Conservation (phyloP, 495 filamentous ascomycete genomes). For the Rusavskia elegans region DNA sequence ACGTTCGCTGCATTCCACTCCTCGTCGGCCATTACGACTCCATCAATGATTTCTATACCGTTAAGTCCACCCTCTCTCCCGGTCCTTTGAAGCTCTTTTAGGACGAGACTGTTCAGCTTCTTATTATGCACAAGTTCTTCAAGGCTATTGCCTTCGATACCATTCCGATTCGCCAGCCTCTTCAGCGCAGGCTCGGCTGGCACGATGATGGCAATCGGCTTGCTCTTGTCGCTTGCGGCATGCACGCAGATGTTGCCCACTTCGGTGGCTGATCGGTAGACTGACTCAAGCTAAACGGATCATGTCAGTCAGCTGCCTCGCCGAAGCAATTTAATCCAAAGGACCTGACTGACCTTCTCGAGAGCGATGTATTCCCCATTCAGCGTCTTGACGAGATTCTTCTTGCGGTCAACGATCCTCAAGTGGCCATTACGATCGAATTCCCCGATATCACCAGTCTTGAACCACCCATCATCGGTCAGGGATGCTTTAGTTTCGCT, state of each 20-base stretch:
- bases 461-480: slow-evolving; percentile 38
- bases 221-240: slow-evolving; percentile 62
- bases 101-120: slow-evolving; percentile 61
- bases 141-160: slow-evolving; percentile 50
- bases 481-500: slow-evolving; percentile 31
- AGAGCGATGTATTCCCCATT: slow-evolving; percentile 97
- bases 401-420: slow-evolving; percentile 39
- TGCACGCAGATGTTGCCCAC: slow-evolving; percentile 94
- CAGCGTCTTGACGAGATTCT: slow-evolving; percentile 50
- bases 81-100: slow-evolving; percentile 63
- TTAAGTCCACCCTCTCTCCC: slow-evolving; percentile 63
- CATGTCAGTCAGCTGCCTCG: background rate
- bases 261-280: slow-evolving; percentile 73
- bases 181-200: slow-evolving; percentile 73
- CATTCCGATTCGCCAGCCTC: slow-evolving; percentile 60
- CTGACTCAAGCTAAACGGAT: slow-evolving; percentile 53
- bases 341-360: slow-evolving; percentile 49
- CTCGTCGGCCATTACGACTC: slow-evolving; percentile 83
- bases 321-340: too few relatives aligned
- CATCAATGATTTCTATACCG: slow-evolving; percentile 83
- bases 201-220: slow-evolving; percentile 88
- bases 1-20: slow-evolving; percentile 97
- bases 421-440: slow-evolving; percentile 29
- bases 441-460: slow-evolving; percentile 41
- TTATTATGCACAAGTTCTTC: slow-evolving; percentile 73